phyloP scores from a whole-genome alignment of 2,329 filamentous ascomycete genomes.

The Hypoxylon sp. region DNA sequence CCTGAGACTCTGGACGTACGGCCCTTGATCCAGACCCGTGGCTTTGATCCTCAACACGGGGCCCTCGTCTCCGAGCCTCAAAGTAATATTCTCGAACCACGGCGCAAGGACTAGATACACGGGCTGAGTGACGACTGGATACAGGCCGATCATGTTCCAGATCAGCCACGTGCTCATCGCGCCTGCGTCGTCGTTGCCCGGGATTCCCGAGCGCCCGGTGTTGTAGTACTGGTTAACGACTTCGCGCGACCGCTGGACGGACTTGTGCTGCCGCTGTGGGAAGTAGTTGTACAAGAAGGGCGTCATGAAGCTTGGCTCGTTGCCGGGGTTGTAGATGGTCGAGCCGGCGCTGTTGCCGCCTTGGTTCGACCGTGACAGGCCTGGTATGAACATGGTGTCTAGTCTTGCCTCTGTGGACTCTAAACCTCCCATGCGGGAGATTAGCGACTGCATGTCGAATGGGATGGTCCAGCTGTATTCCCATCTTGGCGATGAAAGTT shows the following conservation, averaged over 20 bases:
- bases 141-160: conserved; percentile 68
- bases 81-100: conserved; percentile 61
- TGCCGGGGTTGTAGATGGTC: conserved; percentile 64
- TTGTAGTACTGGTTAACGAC: conserved; percentile 64
- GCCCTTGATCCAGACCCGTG: conserved; percentile 57
- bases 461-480: conserved; percentile 70
- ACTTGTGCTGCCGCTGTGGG: conserved; percentile 61
- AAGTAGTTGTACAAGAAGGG: conserved; percentile 71
- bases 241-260: conserved; percentile 61
- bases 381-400: conserved; percentile 53
- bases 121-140: conserved; percentile 68
- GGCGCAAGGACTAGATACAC: conserved; percentile 66
- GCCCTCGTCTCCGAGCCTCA: conserved; percentile 61
- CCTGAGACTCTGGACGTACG: conserved; percentile 65
- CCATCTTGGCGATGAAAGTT: conserved; percentile 33
- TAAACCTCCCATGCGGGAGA: conserved; percentile 64
- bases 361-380: conserved; percentile 63
- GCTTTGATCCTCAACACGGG: conserved; percentile 61
- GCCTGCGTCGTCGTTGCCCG: conserved; percentile 70
- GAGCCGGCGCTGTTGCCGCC: conserved; percentile 57
- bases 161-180: conserved; percentile 70
- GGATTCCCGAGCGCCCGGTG: conserved; percentile 61
- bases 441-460: conserved; percentile 68
- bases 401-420: conserved; percentile 63
- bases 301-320: conserved; percentile 39